Conservation (phyloP, 495 filamentous ascomycete species). For the Tuber aestivum region DNA sequence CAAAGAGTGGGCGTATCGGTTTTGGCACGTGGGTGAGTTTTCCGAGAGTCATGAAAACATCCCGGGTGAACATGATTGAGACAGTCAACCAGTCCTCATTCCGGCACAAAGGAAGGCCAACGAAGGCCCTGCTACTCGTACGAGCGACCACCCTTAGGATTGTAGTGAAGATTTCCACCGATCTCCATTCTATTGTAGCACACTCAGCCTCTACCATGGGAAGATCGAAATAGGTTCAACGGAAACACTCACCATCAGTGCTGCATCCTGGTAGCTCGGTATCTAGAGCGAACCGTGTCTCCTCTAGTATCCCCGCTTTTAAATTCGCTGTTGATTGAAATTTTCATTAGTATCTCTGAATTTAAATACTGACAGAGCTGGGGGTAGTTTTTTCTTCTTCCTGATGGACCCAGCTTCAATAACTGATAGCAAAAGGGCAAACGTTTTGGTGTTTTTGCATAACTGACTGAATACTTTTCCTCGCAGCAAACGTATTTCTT, state of each 20-base stretch:
- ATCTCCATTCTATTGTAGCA: conserved; percentile 44
- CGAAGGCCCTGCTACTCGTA: conserved; percentile 55
- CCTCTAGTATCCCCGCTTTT: conserved; percentile 11
- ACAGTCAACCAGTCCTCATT: conserved; percentile 54
- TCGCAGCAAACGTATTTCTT: background rate
- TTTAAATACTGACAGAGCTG: too few species aligned
- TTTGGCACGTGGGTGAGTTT: conserved; percentile 44
- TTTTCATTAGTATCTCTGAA: background rate
- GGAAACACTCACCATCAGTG: conserved; percentile 4
- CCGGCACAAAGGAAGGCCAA: conserved; percentile 52
- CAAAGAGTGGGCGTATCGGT: conserved; percentile 43
- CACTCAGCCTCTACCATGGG: background rate
- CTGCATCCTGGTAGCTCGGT: conserved; percentile 12
- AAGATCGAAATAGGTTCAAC: background rate
- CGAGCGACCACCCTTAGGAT: conserved; percentile 52
- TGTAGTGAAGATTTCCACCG: conserved; percentile 44
- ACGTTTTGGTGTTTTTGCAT: background rate
- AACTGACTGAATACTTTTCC: background rate
- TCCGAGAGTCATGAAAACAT: conserved; percentile 46
- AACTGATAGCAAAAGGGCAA: background rate
- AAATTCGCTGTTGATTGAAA: conserved; percentile 14
- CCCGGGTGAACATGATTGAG: conserved; percentile 55
- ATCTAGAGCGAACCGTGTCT: conserved; percentile 17
- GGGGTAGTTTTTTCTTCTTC: background rate
- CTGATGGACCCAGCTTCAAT: background rate